A percentile compares a stretch with the other conserved stretches of the same genome.
Evolutionary conservation across 148 eudicot species (phyloP).

Genomic region (Chenopodium suecicum): DNA sequence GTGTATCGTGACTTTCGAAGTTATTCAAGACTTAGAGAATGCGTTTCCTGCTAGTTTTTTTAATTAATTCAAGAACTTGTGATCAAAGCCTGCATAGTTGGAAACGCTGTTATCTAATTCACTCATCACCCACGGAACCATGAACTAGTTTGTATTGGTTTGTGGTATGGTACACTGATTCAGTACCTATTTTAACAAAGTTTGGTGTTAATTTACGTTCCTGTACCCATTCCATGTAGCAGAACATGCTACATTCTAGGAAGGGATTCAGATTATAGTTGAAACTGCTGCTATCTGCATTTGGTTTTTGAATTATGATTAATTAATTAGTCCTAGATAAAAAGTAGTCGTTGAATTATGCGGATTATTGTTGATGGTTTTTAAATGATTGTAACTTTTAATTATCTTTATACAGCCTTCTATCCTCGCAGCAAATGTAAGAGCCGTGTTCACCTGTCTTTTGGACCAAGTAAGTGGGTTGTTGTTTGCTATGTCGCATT

Average conservation of each 20-base stretch:
- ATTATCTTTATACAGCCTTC: conserved; percentile 63
- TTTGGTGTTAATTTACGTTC: background rate
- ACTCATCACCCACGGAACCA: background rate
- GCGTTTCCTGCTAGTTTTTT: background rate
- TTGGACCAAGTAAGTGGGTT: conserved; percentile 81
- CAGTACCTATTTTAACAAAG: background rate
- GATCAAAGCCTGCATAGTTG: background rate
- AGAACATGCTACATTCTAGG: too few species aligned
- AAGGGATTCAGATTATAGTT: background rate
- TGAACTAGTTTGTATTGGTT: background rate
- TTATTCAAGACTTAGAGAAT: background rate
- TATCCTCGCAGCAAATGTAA: conserved; percentile 82
- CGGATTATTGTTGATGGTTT: background rate
- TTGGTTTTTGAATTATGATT: background rate
- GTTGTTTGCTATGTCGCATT: background rate
- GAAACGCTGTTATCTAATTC: background rate
- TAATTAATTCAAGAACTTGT: background rate
- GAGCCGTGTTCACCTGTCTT: conserved; percentile 87
- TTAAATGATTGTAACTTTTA: conserved; percentile 20
- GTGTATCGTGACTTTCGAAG: background rate
- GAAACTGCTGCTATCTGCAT: background rate
- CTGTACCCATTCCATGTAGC: background rate
- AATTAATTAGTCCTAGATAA: background rate
- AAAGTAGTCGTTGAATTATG: background rate
- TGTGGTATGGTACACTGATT: background rate